phyloP scores from a whole-genome alignment of 345 rosid genomes.

The Angophora floribunda region DNA sequence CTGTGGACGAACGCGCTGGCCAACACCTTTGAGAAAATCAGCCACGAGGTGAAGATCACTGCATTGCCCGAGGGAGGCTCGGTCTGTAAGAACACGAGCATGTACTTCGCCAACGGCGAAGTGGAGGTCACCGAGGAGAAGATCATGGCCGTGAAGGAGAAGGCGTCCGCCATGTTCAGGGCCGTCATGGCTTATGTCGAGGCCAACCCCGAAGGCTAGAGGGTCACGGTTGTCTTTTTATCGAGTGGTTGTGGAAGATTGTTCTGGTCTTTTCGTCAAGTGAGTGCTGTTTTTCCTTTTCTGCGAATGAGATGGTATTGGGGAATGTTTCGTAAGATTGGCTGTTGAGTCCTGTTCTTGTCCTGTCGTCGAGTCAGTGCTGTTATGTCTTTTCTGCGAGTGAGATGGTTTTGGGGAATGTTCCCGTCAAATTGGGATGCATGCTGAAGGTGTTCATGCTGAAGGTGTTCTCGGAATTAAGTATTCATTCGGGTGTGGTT shows the following conservation, averaged over 20 bases:
- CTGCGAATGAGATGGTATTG: too few species aligned
- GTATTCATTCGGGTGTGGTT: neutral
- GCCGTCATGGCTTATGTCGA: slow-evolving; percentile 17
- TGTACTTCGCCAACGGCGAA: slow-evolving; percentile 1
- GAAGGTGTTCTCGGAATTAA: neutral
- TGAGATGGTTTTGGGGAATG: too few species aligned
- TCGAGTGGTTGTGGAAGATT: too few species aligned
- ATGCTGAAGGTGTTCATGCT: neutral
- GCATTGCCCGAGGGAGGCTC: slow-evolving; percentile 3
- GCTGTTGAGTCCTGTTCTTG: too few species aligned
- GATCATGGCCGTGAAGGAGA: slow-evolving; percentile 1
- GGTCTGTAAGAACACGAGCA: slow-evolving; percentile 2
- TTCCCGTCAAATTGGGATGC: too few species aligned
- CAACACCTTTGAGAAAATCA: slow-evolving; percentile 2
- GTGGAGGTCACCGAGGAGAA: neutral
- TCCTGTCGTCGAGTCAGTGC: too few species aligned
- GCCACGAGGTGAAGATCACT: slow-evolving; percentile 5
- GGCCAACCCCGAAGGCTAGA: slow-evolving; percentile 8
- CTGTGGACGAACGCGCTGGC: slow-evolving; percentile 9
- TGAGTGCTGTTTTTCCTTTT: too few species aligned
- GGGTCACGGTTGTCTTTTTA: too few species aligned
- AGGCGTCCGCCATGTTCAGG: slow-evolving; percentile 3
- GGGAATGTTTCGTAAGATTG: too few species aligned
- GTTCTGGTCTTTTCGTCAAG: too few species aligned
- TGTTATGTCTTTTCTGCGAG: neutral